Evolutionary conservation across 139 green algal genomes (phyloP), one percentile per base, ranked within the genome.

Genomic region (Axilococcus clingmanii): DNA sequence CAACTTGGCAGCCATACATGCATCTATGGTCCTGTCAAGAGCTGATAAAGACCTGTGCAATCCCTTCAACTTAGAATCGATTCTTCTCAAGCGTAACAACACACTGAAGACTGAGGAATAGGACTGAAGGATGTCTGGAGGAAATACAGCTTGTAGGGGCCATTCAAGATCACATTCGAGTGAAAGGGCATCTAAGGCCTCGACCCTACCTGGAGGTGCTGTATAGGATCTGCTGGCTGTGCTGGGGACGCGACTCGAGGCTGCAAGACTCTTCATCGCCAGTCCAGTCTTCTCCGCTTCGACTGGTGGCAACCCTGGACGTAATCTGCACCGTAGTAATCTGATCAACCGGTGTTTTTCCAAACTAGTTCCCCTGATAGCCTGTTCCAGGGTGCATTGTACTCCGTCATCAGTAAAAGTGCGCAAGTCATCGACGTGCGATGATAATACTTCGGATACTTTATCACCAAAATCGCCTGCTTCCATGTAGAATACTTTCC

Each of bases 71-170:
- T 22, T 11, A 35, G 12, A 31, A n/a, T 19, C 11, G 20, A 43
- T 30, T 32, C 49, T 30, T 20, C 49, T 33, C 14, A 43, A 22
- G 12, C 49, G 31, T 4, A 57, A 30, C 25, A 23, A 24, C 14
- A 35, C 28, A 57, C 15, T 33, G 23, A 57, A 57, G n/a, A 46
- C 14, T 29, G 49, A 29, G 24, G 49, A 29, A 57, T 57, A 57
- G 7, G 36, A 29, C 35, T 16, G 20, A 5, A 35, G 8, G 15
- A 23, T 57, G 15, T 56, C 48, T 11, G n/a, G 30, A 44, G 49
- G 20, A 44, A 57, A n/a, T 23, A 57, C 6, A 23, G 49, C 49
- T 23, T 15, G 11, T 14, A 57, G 12, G 3, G 49, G 49, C 49
- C 49, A 57, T 32, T 14, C 14, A 24, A n/a, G 11, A 29, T 44